Base-by-base conservation (phyloP, 371 early-diverging fungal species). In the Blakeslea trispora region DNA sequence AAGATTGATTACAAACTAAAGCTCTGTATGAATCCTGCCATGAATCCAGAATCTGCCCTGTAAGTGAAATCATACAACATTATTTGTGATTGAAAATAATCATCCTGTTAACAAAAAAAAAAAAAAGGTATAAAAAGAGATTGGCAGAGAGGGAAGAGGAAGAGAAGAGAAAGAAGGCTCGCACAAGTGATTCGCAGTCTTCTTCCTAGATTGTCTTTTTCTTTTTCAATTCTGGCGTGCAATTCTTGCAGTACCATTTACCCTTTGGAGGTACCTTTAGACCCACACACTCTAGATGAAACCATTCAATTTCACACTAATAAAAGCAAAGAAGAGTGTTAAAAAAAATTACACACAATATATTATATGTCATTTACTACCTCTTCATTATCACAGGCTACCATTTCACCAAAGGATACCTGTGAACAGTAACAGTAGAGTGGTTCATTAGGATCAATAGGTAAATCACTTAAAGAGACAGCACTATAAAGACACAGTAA, bases 341-440 rank as follows among this genome's bases (percentile, higher is more conserved):
- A n/a, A n/a, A n/a, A n/a, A n/a, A n/a, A n/a, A n/a, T n/a, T n/a
- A n/a, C n/a, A n/a, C n/a, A n/a, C n/a, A n/a, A n/a, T n/a, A n/a
- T n/a, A n/a, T 28, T 28, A 5, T 28, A 5, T 28, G 28, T 28
- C 7, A 3, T 28, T n/a, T 28, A 79, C 66, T 83, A 92, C 92
- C 56, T 92, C 91, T 28, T 81, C 85, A 60, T 93, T 92, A 67
- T 97, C 98, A 65, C 98, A 97, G 9, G 91, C 98, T 49, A 98
- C 90, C 98, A 98, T 98, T 60, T 95, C 93, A 18, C 98, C 98
- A 74, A 84, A 97, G 5, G 96, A 95, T 6, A 98, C 95, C 65
- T 93, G 92, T 37, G 85, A 81, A 55, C 98, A 98, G 59, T 91
- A 90, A 71, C 98, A 98, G 69, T 98, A 98, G 2, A 86, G 77